Evolutionary conservation across 768 basidiomycete genomes (phyloP), one percentile per base, ranked within the genome.

Genomic region (Agrocybe chaxingu): DNA sequence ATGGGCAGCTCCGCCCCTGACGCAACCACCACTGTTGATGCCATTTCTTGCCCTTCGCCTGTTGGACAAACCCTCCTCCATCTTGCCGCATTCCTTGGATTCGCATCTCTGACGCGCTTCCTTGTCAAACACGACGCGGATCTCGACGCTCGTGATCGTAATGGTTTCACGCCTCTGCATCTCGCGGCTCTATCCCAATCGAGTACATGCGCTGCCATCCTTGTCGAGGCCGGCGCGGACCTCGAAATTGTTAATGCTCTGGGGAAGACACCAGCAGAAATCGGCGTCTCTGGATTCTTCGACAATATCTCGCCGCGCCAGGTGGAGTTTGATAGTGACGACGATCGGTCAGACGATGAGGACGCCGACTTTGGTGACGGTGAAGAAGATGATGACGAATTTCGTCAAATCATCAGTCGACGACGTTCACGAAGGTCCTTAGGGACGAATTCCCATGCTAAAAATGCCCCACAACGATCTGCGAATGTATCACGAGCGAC

Each of bases 1-100:
- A 46, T 82, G 38, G 81, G 81, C 35, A 59, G 66, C 30, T 63
- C 69, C 48, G 67, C 75, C 1, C 71, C 75, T 0, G 55, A 73
- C 45, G 60, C 68, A 5, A 66, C 80, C 32, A 66, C 83, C 1
- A 70, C 75, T 16, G 62, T 68, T 4, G 65, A 73, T 7, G 86
- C 87, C 4, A 73, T 97, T 53, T 94, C 89, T 8, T 80, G 87
- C 59, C 62, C 79, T 37, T 89, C 87, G 41, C 61, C 78, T 48
- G 79, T 76, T 46, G 88, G 89, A 19, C 95, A 98, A 61, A 95
- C 92, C 0, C 70, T 99, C 4, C 81, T 98, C 8, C 96, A 99
- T 65, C 74, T 98, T 39, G 87, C 94, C 1, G 75, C 84, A 4
- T 84, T 92, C 62, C 80, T 94, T 49, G 85, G 85, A 30, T 90